Conservation (phyloP, 176 grass and related monocot species). For the Carex myosuroides region DNA sequence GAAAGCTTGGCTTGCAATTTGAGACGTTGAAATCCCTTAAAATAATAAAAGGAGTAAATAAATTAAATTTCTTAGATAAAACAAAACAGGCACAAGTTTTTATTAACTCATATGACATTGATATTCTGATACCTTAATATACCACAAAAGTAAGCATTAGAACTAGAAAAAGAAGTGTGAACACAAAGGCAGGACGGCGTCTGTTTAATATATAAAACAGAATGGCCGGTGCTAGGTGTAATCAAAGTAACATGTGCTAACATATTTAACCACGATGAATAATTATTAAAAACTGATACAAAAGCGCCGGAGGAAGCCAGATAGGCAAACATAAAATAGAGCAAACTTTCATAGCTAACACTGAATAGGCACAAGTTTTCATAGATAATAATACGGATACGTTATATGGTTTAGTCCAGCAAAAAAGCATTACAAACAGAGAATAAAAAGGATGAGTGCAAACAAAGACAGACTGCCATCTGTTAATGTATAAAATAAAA, state of each 20-base stretch:
- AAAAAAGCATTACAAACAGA: not conserved
- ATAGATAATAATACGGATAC: not conserved
- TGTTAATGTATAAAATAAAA: not conserved
- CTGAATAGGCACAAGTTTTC: not conserved
- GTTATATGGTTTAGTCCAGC: not conserved
- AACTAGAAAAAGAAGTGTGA: not conserved
- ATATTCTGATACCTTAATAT: not conserved
- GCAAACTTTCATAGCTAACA: not conserved
- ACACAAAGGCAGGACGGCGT: not conserved
- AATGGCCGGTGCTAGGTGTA: not conserved
- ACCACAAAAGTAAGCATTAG: not conserved
- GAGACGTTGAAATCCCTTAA: conserved; percentile 56
- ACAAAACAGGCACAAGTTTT: not conserved
- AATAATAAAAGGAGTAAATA: not conserved
- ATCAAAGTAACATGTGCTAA: not conserved
- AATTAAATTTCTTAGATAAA: conserved; percentile 13
- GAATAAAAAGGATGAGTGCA: not conserved
- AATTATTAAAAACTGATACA: not conserved
- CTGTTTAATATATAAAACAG: not conserved
- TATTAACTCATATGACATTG: not conserved
- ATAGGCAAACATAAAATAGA: not conserved
- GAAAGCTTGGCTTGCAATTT: conserved; percentile 84
- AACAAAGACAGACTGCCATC: not conserved
- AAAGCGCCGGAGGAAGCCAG: not conserved
- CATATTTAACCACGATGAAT: not conserved